Conservation (phyloP, 768 basidiomycete species). For the Tulasnella sp. region DNA sequence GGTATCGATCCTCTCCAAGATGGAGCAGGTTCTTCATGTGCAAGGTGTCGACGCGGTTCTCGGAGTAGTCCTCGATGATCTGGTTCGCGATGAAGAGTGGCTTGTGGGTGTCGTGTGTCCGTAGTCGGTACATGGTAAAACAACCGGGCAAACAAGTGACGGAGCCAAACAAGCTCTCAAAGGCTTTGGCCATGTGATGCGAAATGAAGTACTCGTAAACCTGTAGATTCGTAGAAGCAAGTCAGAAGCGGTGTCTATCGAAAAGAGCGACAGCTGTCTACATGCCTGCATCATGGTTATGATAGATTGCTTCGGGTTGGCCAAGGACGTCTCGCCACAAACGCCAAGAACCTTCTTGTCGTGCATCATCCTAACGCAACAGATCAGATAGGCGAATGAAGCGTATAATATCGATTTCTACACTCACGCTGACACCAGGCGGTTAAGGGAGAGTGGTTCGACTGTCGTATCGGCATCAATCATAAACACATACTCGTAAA, state of each 20-base stretch:
- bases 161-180: slow-evolving; percentile 92
- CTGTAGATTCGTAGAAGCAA: slow-evolving; percentile 35
- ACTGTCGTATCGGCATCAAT: slow-evolving; percentile 95
- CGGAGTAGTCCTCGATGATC: slow-evolving; percentile 85
- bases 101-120: slow-evolving; percentile 91
- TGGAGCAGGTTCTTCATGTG: slow-evolving; percentile 99
- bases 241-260: background rate
- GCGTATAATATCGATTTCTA: background rate
- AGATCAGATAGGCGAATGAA: background rate
- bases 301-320: slow-evolving; percentile 89
- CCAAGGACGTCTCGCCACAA: slow-evolving; percentile 88
- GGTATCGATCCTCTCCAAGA: slow-evolving; percentile 97
- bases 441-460: slow-evolving; percentile 75
- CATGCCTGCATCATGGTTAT: slow-evolving; percentile 93
- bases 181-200: slow-evolving; percentile 97
- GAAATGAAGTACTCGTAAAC: slow-evolving; percentile 99
- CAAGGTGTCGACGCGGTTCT: slow-evolving; percentile 91
- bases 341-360: slow-evolving; percentile 90
- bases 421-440: slow-evolving; percentile 85
- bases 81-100: slow-evolving; percentile 87
- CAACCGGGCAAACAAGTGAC: slow-evolving; percentile 98
- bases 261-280: background rate
- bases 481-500: slow-evolving; percentile 93
- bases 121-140: slow-evolving; percentile 93
- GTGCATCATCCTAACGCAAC: slow-evolving; percentile 74